Evolutionary conservation across 1,284 basidiomycete genomes (phyloP).

Genomic region (Caloboletus firmus): DNA sequence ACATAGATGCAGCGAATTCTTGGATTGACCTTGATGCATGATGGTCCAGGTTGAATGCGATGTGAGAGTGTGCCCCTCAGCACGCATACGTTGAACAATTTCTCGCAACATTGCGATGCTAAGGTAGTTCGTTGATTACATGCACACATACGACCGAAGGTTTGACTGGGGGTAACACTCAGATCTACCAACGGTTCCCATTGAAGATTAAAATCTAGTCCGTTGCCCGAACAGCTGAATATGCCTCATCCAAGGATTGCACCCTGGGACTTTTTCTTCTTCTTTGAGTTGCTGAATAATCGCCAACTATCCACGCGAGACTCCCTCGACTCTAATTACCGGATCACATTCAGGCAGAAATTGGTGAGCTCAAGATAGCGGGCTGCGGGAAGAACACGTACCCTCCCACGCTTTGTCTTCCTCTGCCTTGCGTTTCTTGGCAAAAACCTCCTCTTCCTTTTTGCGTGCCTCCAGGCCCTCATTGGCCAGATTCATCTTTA

Average conservation of each 20-base stretch:
- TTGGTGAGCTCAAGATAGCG: not conserved
- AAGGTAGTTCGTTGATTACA: conserved; percentile 11
- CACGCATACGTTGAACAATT: not conserved
- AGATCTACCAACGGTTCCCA: conserved; percentile 1
- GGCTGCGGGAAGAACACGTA: conserved; percentile 34
- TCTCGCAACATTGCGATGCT: not conserved
- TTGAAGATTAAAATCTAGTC: not conserved
- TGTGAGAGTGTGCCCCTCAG: not conserved
- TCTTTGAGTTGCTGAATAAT: conserved; percentile 61
- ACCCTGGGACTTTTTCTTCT: conserved; percentile 74
- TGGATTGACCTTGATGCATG: too few species aligned
- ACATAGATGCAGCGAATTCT: too few species aligned
- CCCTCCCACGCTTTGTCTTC: conserved; percentile 83
- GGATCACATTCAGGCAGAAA: not conserved
- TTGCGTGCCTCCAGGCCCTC: conserved; percentile 80
- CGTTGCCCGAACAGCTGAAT: not conserved
- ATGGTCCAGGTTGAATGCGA: too few species aligned
- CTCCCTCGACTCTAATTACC: conserved; percentile 62
- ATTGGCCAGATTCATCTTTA: conserved; percentile 85
- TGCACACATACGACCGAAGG: conserved; percentile 6
- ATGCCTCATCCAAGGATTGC: conserved; percentile 60
- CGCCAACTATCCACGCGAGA: conserved; percentile 83
- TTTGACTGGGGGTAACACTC: conserved; percentile 12
- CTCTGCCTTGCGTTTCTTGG: conserved; percentile 77
- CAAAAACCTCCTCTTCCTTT: conserved; percentile 76